Conservation (phyloP, 176 grass and related monocot genomes). For the Triticum timopheevii region DNA sequence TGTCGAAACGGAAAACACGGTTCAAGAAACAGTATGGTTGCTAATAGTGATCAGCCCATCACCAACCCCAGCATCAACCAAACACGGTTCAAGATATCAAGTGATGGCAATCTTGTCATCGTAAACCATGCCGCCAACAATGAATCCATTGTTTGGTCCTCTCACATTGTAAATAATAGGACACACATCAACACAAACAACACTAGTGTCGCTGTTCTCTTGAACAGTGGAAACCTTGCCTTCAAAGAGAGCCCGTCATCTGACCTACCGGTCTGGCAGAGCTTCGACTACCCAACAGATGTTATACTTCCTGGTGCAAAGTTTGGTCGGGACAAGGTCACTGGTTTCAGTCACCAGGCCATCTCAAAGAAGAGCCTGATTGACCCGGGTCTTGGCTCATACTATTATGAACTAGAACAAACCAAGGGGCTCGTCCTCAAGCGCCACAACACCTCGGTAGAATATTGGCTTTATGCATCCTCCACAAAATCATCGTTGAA, state of each 20-base stretch:
- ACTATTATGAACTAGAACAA: slow-evolving; percentile 1
- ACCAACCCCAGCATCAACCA: neutral
- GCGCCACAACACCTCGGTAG: neutral
- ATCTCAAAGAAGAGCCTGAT: neutral
- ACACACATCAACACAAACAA: neutral
- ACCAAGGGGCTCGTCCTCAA: neutral
- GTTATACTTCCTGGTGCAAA: slow-evolving; percentile 38
- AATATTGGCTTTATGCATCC: neutral
- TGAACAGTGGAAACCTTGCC: neutral
- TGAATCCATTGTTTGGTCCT: slow-evolving; percentile 38
- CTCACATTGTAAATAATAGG: neutral
- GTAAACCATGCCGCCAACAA: neutral
- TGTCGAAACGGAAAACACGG: no score
- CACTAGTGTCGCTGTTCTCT: neutral
- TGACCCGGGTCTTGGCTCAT: slow-evolving; percentile 43
- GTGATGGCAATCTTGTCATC: slow-evolving; percentile 2
- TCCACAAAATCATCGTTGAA: neutral
- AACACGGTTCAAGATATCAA: slow-evolving; percentile 14
- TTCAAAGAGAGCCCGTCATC: neutral
- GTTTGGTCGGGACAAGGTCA: slow-evolving; percentile 49
- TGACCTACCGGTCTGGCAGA: neutral
- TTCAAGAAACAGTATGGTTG: neutral
- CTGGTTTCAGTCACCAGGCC: neutral
- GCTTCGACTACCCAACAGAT: neutral
- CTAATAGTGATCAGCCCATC: neutral